Base-by-base conservation (phyloP, 2,329 filamentous ascomycete species). In the Bipolaris gigantea region DNA sequence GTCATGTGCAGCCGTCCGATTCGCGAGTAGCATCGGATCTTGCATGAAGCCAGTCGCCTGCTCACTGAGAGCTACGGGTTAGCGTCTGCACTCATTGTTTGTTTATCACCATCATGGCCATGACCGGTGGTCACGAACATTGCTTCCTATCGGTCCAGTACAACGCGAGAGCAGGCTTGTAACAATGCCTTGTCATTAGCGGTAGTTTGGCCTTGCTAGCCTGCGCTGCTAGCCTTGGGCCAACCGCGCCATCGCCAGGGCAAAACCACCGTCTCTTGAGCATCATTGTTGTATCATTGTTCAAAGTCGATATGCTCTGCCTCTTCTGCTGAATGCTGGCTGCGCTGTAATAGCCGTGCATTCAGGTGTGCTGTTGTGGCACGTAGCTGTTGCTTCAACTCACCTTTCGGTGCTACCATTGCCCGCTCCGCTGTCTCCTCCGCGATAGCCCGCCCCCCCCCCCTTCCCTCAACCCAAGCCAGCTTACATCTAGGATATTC, bases 1-100 rank as follows among this genome's bases (percentile, higher is more conserved):
- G 65, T 69, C 67, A 71, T 67, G 67, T 61, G 66, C 59, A 55
- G 42, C 27, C 16, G 35, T 50, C 39, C 50, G 44, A 48, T 50
- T 57, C 40, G 49, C 42, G 45, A 51, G 49, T 7, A 49, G 50
- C 55, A 62, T 65, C 64, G 41, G 34, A 33, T 50, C 40, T 64
- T 67, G 65, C 66, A 61, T 66, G 63, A 62, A 55, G 55, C 55
- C 40, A 44, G 46, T 48, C 48, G 33, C 10, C 25, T 30, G 43
- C 15, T 16, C 41, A 36, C 13, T 41, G 36, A n/a, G 30, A 36
- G 48, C 34, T 25, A 30, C 30, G 32, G 53, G 27, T 27, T 46
- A 46, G 52, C 25, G 49, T 18, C 33, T 34, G 42, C 25, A 42
- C 25, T 33, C 33, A 39, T 30, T 13, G 42, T 38, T 18, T 25